Percentiles rank a stretch among this genome's conserved stretches.
Conservation (phyloP, 1,139 yeast species). For the Hansenula anomala region DNA sequence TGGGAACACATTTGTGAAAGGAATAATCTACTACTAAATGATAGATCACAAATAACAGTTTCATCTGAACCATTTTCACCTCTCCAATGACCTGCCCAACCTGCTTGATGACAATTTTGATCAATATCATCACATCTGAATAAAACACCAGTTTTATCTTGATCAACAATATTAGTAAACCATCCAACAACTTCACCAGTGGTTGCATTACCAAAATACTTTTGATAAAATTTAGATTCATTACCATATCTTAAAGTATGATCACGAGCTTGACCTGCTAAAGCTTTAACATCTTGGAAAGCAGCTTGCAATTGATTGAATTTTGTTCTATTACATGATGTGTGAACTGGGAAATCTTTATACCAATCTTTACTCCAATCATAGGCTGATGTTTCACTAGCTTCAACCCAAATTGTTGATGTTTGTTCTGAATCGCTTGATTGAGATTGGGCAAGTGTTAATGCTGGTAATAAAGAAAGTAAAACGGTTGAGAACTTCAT, state of each 20-base stretch:
- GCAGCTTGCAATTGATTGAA: slow-evolving; percentile 11
- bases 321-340: slow-evolving; percentile 16
- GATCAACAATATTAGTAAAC: slow-evolving; percentile 25
- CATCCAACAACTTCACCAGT: slow-evolving; percentile 32
- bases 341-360: slow-evolving; percentile 15
- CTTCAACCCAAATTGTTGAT: slow-evolving; percentile 8
- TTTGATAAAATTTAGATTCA: slow-evolving; percentile 22
- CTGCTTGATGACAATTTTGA: slow-evolving; percentile 28
- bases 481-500: slow-evolving; percentile 1
- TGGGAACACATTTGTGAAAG: slow-evolving; percentile 23
- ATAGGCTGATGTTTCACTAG: slow-evolving; percentile 7
- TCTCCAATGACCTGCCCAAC: slow-evolving; percentile 37
- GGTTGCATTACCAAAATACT: slow-evolving; percentile 31
- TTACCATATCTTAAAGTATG: slow-evolving; percentile 24
- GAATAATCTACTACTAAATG: slow-evolving; percentile 23
- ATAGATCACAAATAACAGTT: slow-evolving; percentile 29
- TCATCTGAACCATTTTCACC: slow-evolving; percentile 29
- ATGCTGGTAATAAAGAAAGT: neutral
- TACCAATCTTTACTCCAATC: slow-evolving; percentile 16
- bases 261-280: slow-evolving; percentile 23
- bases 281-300: slow-evolving; percentile 22
- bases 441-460: slow-evolving; percentile 1
- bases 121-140: slow-evolving; percentile 35
- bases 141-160: slow-evolving; percentile 26
- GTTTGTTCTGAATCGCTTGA: neutral